A percentile compares a stretch with the other conserved stretches of the same genome.
phyloP scores from a whole-genome alignment of 2,329 filamentous ascomycete genomes.

The Blastomyces gilchristii region DNA sequence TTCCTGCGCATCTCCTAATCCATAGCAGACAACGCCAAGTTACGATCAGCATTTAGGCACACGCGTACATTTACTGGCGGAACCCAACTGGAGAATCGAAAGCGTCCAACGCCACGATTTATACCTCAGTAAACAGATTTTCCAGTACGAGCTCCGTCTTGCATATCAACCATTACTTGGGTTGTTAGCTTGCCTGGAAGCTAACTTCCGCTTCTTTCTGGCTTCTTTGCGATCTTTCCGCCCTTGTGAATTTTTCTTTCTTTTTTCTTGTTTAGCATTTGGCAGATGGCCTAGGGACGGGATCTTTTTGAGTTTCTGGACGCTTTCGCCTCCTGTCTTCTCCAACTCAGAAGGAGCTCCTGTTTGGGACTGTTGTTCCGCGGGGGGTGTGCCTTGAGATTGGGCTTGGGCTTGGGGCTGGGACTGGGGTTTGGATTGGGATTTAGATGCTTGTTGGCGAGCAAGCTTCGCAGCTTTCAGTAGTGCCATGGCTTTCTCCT shows the following conservation, averaged over 20 bases:
- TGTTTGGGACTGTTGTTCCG: neutral
- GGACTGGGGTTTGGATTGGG: conserved; percentile 12
- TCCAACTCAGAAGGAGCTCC: neutral
- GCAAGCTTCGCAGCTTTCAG: conserved; percentile 38
- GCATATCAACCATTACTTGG: conserved; percentile 2
- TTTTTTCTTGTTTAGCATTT: conserved; percentile 17
- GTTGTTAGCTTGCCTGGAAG: conserved; percentile 25
- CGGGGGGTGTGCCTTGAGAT: conserved; percentile 7
- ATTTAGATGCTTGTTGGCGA: conserved; percentile 24
- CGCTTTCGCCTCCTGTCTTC: neutral
- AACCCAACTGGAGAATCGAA: neutral
- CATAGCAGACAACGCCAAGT: neutral
- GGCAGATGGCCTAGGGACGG: neutral
- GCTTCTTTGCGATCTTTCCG: conserved; percentile 21
- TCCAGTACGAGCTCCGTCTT: neutral
- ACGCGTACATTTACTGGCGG: neutral
- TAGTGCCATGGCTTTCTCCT: conserved; percentile 42
- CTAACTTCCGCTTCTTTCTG: conserved; percentile 33
- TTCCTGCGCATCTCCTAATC: neutral
- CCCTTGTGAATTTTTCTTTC: conserved; percentile 22
- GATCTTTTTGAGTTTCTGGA: neutral
- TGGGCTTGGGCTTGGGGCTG: conserved; percentile 14
- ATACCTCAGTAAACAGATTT: neutral
- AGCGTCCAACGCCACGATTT: neutral
- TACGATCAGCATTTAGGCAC: neutral